phyloP scores from a whole-genome alignment of 352 stramenopile species.

The Pythium dissotocum region DNA sequence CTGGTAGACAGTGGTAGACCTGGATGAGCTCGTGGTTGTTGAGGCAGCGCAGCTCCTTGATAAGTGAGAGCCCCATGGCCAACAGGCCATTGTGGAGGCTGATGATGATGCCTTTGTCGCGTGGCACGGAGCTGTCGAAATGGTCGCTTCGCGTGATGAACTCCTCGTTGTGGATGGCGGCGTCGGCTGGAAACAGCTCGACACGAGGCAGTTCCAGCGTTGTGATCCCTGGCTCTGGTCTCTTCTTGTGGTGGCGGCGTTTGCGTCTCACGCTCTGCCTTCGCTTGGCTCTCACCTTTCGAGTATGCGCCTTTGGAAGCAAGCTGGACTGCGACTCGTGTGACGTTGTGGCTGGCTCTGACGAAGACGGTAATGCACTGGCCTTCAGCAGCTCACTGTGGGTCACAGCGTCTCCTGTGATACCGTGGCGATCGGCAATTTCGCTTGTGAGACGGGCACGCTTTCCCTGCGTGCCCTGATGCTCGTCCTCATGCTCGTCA shows the following conservation, averaged over 20 bases:
- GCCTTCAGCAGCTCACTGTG: background rate
- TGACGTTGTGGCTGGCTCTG: too few relatives aligned
- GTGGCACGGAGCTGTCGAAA: conserved; percentile 31
- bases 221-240: background rate
- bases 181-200: background rate
- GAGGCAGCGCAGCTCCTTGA: conserved; percentile 51
- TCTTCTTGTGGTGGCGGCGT: background rate
- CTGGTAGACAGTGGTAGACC: conserved; percentile 42
- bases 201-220: conserved; percentile 1
- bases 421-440: background rate
- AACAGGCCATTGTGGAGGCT: conserved; percentile 48
- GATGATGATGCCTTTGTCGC: conserved; percentile 39
- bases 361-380: too few relatives aligned
- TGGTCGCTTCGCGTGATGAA: conserved; percentile 27
- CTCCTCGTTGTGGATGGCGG: background rate
- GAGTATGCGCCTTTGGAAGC: too few relatives aligned
- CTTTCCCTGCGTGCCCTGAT: too few relatives aligned
- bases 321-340: too few relatives aligned
- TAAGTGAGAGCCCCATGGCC: conserved; percentile 56
- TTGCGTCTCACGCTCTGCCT: background rate
- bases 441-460: background rate
- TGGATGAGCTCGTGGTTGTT: conserved; percentile 44
- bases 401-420: background rate
- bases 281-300: background rate
- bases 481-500: too few relatives aligned